Evolutionary conservation across 257 asterid genomes (phyloP).

Genomic region (Fraxinus pennsylvanica): DNA sequence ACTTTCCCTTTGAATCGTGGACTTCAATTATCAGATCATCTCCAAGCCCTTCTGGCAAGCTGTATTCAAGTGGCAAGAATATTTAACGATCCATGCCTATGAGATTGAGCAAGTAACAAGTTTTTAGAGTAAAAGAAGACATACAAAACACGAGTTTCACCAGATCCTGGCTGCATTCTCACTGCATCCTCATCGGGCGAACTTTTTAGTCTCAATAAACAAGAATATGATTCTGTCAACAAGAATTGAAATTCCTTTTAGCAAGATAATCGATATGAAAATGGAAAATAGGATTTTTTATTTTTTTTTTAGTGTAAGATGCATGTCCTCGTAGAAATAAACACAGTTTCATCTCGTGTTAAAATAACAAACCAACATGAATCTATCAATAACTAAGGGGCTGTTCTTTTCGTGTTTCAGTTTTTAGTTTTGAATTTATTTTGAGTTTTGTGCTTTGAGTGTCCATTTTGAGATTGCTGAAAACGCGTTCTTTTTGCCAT

Average conservation of each 20-base stretch:
- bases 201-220: constrained; percentile 80
- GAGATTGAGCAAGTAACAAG: constrained; percentile 15
- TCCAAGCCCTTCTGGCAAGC: constrained; percentile 91
- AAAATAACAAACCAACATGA: not conserved
- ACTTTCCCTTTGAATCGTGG: constrained; percentile 73
- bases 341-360: too few relatives aligned
- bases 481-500: too few relatives aligned
- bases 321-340: not conserved
- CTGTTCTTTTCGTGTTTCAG: too few relatives aligned
- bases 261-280: constrained; percentile 6
- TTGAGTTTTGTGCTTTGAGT: too few relatives aligned
- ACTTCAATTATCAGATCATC: constrained; percentile 85
- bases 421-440: too few relatives aligned
- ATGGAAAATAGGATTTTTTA: constrained; percentile 16
- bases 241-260: constrained; percentile 2
- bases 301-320: not conserved
- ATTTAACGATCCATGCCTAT: constrained; percentile 15
- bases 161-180: constrained; percentile 94
- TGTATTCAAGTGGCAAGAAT: constrained; percentile 31
- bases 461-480: too few relatives aligned
- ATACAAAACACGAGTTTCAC: constrained; percentile 88
- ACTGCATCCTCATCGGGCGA: constrained; percentile 75
- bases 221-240: constrained; percentile 70
- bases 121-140: constrained; percentile 34
- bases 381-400: not conserved